Base-by-base conservation (phyloP, 257 asterid species). In the Fraxinus pennsylvanica region DNA sequence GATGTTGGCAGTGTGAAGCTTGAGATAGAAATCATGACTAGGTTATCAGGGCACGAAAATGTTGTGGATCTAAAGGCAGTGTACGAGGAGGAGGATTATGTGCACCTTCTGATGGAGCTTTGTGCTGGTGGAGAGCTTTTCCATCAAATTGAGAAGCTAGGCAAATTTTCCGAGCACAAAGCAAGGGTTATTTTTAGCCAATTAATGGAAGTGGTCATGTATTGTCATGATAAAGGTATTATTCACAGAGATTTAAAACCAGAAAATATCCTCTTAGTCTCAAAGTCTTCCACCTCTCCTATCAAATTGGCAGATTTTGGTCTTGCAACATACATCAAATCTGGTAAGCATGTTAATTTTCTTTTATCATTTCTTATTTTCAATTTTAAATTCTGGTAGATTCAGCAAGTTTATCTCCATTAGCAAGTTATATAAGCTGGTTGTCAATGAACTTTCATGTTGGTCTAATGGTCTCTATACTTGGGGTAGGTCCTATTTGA, bases 101-200 rank as follows among this genome's bases (percentile, higher is more conserved):
- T 89, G 66, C 91, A 89, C 83, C 88, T 89, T 73, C 39, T 89
- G 38, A 89, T 89, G 93, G 93, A 89, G 86, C 91, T 89, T 74
- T 89, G 93, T 82, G 93, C 86, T 32, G 93, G 93, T 38, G 93
- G 93, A 36, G 93, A 89, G 78, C 91, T 89, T 57, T 89, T 89
- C 80, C 90, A 87, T 84, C 82, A 71, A 75, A 85, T 89, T 4
- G 93, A 89, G 76, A 82, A 81, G 82, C 84, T 75, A 57, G 91
- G 89, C 33, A 81, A 88, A 76, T 79, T 89, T 73, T 82, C 89
- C 0, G 91, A 89, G 85, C 52, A 73, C 8, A 85, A 89, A 29
- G 90, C 91, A 10, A 81, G 83, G 61, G 68, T 71, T 68, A 78
- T 87, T 27, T 89, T 89, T 57, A 81, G 78, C 83, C 91, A 89